Conservation (phyloP, 148 eudicot genomes). For the Cornus controversa region DNA sequence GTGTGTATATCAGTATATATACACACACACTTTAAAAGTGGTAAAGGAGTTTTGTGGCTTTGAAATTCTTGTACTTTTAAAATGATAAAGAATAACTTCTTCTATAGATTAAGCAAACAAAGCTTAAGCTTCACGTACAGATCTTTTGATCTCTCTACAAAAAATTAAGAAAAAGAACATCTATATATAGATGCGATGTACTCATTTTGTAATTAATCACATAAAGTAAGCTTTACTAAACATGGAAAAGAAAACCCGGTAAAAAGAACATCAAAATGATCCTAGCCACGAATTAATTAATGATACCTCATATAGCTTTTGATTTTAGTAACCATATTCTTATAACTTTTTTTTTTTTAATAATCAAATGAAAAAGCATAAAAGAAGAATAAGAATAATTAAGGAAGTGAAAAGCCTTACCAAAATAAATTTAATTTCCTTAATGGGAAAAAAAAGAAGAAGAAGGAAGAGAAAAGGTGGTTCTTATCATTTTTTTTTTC, state of each 20-base stretch:
- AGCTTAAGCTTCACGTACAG: background rate
- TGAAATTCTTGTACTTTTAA: background rate
- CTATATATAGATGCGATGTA: background rate
- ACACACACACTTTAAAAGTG: background rate
- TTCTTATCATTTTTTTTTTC: too few species aligned
- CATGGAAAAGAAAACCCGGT: background rate
- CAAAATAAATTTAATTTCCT: too few species aligned
- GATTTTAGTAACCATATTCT: background rate
- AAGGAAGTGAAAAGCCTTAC: background rate
- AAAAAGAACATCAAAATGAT: background rate
- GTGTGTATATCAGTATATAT: too few species aligned
- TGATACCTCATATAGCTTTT: too few species aligned
- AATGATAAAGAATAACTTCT: background rate
- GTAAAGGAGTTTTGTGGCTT: background rate
- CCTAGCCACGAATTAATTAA: slow-evolving; percentile 2
- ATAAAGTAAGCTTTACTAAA: background rate
- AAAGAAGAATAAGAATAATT: background rate
- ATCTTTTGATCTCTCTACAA: background rate
- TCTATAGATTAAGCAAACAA: background rate
- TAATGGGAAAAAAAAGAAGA: too few species aligned
- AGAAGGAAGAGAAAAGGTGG: too few species aligned
- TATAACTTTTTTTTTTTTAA: too few species aligned
- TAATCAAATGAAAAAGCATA: background rate
- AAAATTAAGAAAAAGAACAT: background rate
- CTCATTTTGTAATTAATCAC: background rate